Conservation (phyloP, 176 grass and related monocot species). For the Oryza rufipogon region DNA sequence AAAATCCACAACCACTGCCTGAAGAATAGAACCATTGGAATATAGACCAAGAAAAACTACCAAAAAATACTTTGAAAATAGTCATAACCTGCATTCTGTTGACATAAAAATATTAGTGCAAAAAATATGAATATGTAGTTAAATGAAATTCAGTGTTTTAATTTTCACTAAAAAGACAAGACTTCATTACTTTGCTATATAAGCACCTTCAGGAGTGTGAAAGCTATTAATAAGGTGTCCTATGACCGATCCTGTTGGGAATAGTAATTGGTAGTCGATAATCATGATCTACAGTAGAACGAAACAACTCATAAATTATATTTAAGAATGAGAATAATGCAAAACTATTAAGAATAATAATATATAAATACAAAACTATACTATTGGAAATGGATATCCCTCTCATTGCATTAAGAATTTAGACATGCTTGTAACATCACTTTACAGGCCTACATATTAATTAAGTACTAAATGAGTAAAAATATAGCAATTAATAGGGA, state of each 20-base stretch:
- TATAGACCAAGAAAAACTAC: slow-evolving; percentile 61
- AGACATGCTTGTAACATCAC: no score
- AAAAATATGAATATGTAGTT: neutral
- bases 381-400: no score
- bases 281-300: slow-evolving; percentile 54
- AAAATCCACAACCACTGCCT: slow-evolving; percentile 56
- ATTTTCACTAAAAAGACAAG: neutral
- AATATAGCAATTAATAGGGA: no score
- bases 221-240: slow-evolving; percentile 77
- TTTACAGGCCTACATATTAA: no score
- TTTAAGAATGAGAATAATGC: neutral
- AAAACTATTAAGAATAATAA: no score
- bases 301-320: neutral
- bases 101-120: neutral
- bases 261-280: slow-evolving; percentile 63
- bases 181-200: slow-evolving; percentile 54
- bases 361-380: no score
- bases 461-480: no score
- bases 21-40: slow-evolving; percentile 73
- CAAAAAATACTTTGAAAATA: slow-evolving; percentile 55
- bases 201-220: slow-evolving; percentile 68
- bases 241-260: slow-evolving; percentile 63
- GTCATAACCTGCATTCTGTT: slow-evolving; percentile 51
- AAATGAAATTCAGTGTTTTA: neutral
- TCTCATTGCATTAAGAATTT: no score